Evolutionary conservation across 768 basidiomycete species (phyloP), one percentile per base, ranked within the genome.

Genomic region (Mycena olivaceomarginata): DNA sequence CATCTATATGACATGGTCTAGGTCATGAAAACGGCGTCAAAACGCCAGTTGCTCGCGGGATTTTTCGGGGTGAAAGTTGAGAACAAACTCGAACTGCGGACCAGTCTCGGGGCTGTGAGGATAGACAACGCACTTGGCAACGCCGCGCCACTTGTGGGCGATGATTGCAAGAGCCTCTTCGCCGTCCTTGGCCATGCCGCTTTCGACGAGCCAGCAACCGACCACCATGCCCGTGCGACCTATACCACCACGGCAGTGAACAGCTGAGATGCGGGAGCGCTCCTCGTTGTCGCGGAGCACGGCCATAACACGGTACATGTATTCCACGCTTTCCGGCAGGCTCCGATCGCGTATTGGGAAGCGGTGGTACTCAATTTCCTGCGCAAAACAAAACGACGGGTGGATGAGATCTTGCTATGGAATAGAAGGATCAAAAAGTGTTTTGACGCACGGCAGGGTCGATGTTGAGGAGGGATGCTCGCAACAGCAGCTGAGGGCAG

Each of bases 101-200:
- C 95, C 94, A 3, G 95, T 96, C 86, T 96, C 95, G 18, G 95
- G 95, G 81, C 93, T 94, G 82, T 93, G 90, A 0, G 94, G 94
- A 84, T 92, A 95, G 11, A 93, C 89, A 62, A 89, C 91, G 87
- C 90, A 95, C 87, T 96, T 96, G 85, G 94, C 94, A 65, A 96
- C 95, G 4, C 88, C 90, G 81, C 91, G 90, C 95, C 95, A 96
- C 79, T 94, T 91, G 83, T 68, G 75, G 15, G 78, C 78, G 68
- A 77, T 73, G 62, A 77, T 74, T n/a, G 70, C 67, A 37, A 77
- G 72, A 10, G 76, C 76, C 66, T 77, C 72, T 39, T 37, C 45
- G 25, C 76, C 76, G 41, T 77, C 63, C 22, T 77, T 77, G 15
- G 90, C 90, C 20, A 80, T 80, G 5, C 87, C 87, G 11, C 86